Percentiles rank a stretch among this genome's conserved stretches.
phyloP scores from a whole-genome alignment of 169 alveolate genomes.

The Eimeria sp. region DNA sequence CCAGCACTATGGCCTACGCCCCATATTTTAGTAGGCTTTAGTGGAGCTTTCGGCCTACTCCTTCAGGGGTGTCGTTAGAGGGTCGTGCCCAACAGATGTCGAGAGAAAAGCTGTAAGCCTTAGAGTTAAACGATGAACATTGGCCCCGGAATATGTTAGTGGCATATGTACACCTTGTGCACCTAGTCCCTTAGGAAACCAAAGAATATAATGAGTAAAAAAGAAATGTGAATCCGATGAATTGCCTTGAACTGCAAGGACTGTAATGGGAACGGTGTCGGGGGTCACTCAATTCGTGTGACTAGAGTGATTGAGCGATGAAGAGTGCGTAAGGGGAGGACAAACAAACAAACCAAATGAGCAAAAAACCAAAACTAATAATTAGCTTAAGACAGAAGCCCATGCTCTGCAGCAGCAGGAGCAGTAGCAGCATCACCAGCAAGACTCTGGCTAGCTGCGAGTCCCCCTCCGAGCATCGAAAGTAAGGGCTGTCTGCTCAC shows the following conservation, averaged over 20 bases:
- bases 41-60: background rate
- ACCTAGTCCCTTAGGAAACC: too few species aligned
- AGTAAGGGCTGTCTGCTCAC: background rate
- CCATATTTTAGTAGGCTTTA: background rate
- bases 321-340: background rate
- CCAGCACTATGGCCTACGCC: background rate
- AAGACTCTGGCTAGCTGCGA: constrained; percentile 41
- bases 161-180: background rate
- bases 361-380: background rate
- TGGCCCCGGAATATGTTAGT: background rate
- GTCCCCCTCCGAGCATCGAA: constrained; percentile 27
- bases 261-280: background rate
- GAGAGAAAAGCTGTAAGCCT: background rate
- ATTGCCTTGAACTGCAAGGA: background rate
- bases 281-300: constrained; percentile 17
- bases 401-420: background rate
- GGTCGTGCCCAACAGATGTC: background rate
- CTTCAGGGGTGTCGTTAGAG: background rate
- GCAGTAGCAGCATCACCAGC: constrained; percentile 22
- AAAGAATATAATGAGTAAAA: background rate
- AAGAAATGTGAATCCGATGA: background rate
- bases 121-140: background rate
- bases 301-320: background rate
- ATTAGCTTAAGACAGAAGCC: background rate
- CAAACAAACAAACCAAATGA: background rate